Base-by-base conservation (phyloP, 2,329 filamentous ascomycete species). In the Fusarium udum region DNA sequence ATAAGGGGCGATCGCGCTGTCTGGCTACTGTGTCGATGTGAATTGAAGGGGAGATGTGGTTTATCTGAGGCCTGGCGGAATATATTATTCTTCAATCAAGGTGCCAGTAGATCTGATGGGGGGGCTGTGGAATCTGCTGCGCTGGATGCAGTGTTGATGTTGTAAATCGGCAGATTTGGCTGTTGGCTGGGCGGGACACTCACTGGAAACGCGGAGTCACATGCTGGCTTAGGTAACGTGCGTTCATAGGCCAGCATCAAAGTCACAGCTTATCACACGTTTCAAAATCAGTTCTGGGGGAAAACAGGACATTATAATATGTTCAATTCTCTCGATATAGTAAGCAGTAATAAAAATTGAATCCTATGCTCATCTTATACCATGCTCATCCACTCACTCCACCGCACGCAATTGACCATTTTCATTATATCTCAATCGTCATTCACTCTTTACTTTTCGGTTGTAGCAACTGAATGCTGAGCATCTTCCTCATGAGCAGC, bases 401-500 rank as follows among this genome's bases (percentile, higher is more conserved):
- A 39, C 22, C 20, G 7, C 22, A 13, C 22, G 22, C 13, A 40
- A n/a, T 40, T 10, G 22, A 15, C 22, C 39, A 15, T 40, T n/a
- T n/a, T 40, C 5, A 18, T 24, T 24, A 43, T 24, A 18, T 43
- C 11, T 24, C n/a, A 24, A 7, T 43, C 6, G 1, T 31, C 4
- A 22, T 31, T 0, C 20, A 48, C 0, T 16, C 3, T 16, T 48
- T 1, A 72, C 46, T 73, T 72, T 31, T 72, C 70, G 6, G 14
- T 3, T 1, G 22, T 20, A 4, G 3, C 24, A 0, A 48, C 26
- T 16, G 26, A 31, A 48, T 36, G 49, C 13, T 31, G 22, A 7
- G 42, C 11, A 3, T 37, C 52, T 7, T 73, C 71, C 2, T 73
- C 71, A 0, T 73, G 71, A 0, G 64, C 59, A 4, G 51, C 55